These are phyloP conservation scores for Chamaecrista fasciculata DNA, from an alignment of 306 rosid genomes.

Conservation along the genomic window DNA sequence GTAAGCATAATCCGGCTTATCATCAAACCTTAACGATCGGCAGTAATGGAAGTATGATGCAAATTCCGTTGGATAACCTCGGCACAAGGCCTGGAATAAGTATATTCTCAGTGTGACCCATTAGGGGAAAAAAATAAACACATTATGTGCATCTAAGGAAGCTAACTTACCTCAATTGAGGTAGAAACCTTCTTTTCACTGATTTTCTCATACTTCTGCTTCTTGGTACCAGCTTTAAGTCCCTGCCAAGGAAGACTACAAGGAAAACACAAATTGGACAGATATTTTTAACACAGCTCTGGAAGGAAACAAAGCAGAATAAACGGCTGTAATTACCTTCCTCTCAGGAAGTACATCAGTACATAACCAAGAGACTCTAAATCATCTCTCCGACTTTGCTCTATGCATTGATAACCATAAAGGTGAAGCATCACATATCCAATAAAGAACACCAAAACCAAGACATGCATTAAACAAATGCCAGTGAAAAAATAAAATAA, in stretches of 20 bases:
- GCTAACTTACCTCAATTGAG: slow-evolving; percentile 63
- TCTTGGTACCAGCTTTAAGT: slow-evolving; percentile 84
- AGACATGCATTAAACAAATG: not conserved
- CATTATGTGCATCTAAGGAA: not conserved
- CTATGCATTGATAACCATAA: slow-evolving; percentile 39
- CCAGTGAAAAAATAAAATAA: not conserved
- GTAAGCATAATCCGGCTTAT: slow-evolving; percentile 86
- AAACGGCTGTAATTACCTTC: slow-evolving; percentile 59
- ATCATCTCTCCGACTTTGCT: slow-evolving; percentile 94
- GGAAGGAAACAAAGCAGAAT: slow-evolving; percentile 24
- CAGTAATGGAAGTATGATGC: slow-evolving; percentile 90
- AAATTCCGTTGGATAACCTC: slow-evolving; percentile 84
- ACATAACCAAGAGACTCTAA: slow-evolving; percentile 90
- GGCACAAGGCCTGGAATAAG: slow-evolving; percentile 69
- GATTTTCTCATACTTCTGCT: slow-evolving; percentile 78
- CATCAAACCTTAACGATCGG: slow-evolving; percentile 83
- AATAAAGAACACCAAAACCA: slow-evolving; percentile 6
- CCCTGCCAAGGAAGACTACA: slow-evolving; percentile 95
- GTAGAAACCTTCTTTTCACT: slow-evolving; percentile 87
- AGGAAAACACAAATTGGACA: slow-evolving; percentile 27
- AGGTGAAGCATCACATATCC: slow-evolving; percentile 17
- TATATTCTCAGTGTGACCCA: slow-evolving; percentile 19
- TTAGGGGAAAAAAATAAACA: not conserved
- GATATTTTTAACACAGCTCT: slow-evolving; percentile 8
- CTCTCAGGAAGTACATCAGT: slow-evolving; percentile 81